Evolutionary conservation across 371 early-diverging fungal genomes (phyloP).

Genomic region (Mortierella sp.): DNA sequence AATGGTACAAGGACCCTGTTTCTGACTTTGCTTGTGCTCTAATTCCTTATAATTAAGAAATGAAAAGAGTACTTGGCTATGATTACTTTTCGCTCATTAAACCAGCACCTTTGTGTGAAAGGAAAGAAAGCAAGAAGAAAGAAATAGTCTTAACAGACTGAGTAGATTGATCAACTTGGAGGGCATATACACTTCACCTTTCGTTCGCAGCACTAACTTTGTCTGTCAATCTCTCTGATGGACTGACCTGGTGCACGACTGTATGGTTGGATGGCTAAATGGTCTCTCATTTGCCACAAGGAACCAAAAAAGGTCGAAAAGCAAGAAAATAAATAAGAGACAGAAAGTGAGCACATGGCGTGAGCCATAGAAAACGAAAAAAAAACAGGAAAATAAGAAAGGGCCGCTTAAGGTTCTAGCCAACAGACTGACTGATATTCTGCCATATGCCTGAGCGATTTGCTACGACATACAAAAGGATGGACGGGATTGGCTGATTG

Average conservation of each 20-base stretch:
- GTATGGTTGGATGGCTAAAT: neutral
- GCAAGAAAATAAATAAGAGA: neutral
- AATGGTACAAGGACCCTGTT: neutral
- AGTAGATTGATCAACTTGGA: no score
- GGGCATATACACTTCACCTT: neutral
- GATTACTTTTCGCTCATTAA: neutral
- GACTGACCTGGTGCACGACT: neutral
- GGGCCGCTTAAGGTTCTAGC: neutral
- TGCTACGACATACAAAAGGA: neutral
- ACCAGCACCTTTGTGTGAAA: neutral
- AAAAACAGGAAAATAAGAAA: no score
- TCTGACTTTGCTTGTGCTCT: neutral
- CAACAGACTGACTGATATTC: neutral
- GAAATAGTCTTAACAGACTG: no score
- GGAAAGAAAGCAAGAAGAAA: no score
- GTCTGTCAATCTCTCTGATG: no score
- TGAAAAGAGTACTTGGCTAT: neutral
- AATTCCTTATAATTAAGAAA: neutral
- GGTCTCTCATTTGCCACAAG: neutral
- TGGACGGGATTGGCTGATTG: neutral
- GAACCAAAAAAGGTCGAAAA: neutral
- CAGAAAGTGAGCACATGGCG: slow-evolving; percentile 1
- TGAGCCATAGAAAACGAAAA: neutral
- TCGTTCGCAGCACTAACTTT: neutral
- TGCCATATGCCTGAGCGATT: neutral